Evolutionary conservation across 2,329 filamentous ascomycete genomes (phyloP).

Genomic region (Fusarium annulatum): DNA sequence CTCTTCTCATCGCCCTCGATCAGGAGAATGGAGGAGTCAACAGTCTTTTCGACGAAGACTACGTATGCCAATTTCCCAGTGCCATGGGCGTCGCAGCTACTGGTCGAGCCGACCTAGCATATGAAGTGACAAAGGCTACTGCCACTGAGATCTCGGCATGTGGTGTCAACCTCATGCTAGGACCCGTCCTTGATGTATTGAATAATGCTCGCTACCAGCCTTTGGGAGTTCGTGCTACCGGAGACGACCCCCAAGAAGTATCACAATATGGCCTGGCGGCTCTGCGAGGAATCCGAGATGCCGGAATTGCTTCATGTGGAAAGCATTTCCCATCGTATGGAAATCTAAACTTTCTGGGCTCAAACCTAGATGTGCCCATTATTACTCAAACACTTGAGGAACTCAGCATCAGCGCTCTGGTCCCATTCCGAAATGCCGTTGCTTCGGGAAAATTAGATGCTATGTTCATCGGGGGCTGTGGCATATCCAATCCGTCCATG

Average conservation of each 20-base stretch:
- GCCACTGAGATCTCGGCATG: constrained; percentile 92
- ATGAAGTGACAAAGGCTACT: constrained; percentile 91
- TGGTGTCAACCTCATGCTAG: constrained; percentile 95
- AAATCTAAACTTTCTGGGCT: constrained; percentile 92
- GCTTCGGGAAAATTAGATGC: constrained; percentile 83
- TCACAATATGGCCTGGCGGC: constrained; percentile 91
- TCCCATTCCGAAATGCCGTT: constrained; percentile 93
- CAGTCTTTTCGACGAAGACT: constrained; percentile 94
- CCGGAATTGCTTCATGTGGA: constrained; percentile 87
- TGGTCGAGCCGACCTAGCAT: constrained; percentile 84
- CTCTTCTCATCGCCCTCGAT: constrained; percentile 89
- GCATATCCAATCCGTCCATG: constrained; percentile 89
- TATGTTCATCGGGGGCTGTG: constrained; percentile 96
- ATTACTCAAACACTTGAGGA: constrained; percentile 96
- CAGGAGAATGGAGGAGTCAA: constrained; percentile 99
- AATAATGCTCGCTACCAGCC: constrained; percentile 94
- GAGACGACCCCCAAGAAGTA: constrained; percentile 94
- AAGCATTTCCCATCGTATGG: constrained; percentile 98
- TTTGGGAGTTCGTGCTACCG: constrained; percentile 86
- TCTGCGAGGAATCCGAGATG: constrained; percentile 92
- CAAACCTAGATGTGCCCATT: constrained; percentile 90
- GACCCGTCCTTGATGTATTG: constrained; percentile 91
- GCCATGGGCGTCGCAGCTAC: constrained; percentile 97
- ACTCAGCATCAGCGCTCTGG: constrained; percentile 87
- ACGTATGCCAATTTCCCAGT: constrained; percentile 95